Conservation (phyloP, 2,329 filamentous ascomycete species). For the Aspergillus thermomutatus region DNA sequence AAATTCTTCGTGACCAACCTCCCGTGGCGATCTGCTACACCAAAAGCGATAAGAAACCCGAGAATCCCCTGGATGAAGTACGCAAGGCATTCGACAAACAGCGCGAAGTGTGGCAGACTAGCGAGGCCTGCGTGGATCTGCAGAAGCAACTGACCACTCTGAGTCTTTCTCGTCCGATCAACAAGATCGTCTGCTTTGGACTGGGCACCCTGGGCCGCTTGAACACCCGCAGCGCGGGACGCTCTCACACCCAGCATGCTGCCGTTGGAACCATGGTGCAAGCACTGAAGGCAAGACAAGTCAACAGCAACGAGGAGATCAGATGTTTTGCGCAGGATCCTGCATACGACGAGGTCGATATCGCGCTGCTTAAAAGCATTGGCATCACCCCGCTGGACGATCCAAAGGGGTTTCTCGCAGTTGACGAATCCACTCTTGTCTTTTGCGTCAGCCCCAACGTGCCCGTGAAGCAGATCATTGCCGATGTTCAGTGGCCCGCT, state of each 20-base stretch:
- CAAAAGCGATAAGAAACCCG: neutral
- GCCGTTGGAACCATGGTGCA: constrained; percentile 20
- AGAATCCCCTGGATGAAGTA: constrained; percentile 5
- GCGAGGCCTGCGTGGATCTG: constrained; percentile 14
- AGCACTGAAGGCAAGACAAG: constrained; percentile 7
- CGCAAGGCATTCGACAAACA: constrained; percentile 7
- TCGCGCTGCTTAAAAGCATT: constrained; percentile 11
- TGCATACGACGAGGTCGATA: constrained; percentile 19
- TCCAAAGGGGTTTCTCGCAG: constrained; percentile 34
- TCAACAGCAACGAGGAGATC: constrained; percentile 5
- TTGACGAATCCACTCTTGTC: constrained; percentile 38
- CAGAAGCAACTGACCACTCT: constrained; percentile 7
- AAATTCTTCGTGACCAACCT: constrained; percentile 6
- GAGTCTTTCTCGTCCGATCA: constrained; percentile 6
- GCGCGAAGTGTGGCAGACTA: constrained; percentile 17
- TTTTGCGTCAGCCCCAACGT: constrained; percentile 32
- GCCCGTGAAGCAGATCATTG: constrained; percentile 38
- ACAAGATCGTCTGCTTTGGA: constrained; percentile 24
- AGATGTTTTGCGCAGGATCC: constrained; percentile 29
- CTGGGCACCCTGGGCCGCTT: constrained; percentile 17
- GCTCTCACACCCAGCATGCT: constrained; percentile 22
- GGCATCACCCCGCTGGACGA: constrained; percentile 25
- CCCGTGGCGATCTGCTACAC: constrained; percentile 19
- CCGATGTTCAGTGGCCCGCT: constrained; percentile 36
- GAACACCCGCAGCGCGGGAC: constrained; percentile 1